Percentiles rank a stretch among this genome's conserved stretches.
Evolutionary conservation across 2,329 filamentous ascomycete species (phyloP).

Genomic region (Plectosphaerella cucumerina): DNA sequence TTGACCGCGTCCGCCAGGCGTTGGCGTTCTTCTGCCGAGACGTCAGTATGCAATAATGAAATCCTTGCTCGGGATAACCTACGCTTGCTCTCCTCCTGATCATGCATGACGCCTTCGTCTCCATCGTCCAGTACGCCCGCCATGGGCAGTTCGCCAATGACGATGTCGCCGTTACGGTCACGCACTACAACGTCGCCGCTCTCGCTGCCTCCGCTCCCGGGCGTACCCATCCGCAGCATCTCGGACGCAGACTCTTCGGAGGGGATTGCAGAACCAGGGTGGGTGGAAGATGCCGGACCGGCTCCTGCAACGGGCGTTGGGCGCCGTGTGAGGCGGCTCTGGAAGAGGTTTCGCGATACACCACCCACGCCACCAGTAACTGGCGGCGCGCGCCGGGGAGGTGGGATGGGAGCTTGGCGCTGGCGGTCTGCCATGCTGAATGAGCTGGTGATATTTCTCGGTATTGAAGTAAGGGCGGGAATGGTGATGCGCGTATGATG

Average conservation of each 20-base stretch:
- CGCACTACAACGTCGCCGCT: conserved; percentile 56
- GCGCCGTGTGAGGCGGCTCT: conserved; percentile 53
- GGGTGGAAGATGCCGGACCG: conserved; percentile 4
- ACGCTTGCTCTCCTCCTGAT: conserved; percentile 54
- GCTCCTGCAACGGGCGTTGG: conserved; percentile 36
- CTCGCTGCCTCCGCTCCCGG: conserved; percentile 19
- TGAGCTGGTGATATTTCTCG: not conserved
- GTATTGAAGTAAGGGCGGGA: not conserved
- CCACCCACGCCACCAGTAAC: conserved; percentile 10
- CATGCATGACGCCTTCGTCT: conserved; percentile 50
- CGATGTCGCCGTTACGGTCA: conserved; percentile 58
- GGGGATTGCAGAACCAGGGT: conserved; percentile 17
- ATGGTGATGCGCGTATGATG: not conserved
- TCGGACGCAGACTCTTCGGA: conserved; percentile 28
- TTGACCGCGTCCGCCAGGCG: conserved; percentile 57
- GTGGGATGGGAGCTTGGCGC: not conserved
- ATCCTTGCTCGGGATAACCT: conserved; percentile 16
- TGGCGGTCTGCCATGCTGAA: not conserved
- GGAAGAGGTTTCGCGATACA: conserved; percentile 55
- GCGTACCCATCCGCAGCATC: conserved; percentile 34
- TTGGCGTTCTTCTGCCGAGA: conserved; percentile 52
- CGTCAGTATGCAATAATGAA: not conserved
- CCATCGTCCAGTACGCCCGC: conserved; percentile 50
- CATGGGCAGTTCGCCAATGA: conserved; percentile 53
- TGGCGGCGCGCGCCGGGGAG: conserved; percentile 9